Percentiles rank a stretch among this genome's conserved stretches.
Conservation (phyloP, 192 early-diverging fungal genomes). For the Dissophora globulifera region DNA sequence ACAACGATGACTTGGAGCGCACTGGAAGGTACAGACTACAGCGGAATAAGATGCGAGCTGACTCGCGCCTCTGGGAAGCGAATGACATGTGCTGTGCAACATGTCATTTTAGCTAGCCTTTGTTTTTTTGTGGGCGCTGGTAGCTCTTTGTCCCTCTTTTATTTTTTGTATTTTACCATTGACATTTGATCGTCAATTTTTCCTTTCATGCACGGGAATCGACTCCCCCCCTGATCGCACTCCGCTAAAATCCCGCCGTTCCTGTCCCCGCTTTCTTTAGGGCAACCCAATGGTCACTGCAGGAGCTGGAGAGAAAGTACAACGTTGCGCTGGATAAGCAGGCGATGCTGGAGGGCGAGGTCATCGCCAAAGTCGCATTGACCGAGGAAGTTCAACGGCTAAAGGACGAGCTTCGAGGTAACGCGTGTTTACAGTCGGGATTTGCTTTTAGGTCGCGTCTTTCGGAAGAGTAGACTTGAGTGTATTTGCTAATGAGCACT, state of each 20-base stretch:
- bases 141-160: not conserved
- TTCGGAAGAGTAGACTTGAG: too few species aligned
- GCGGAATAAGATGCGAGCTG: too few species aligned
- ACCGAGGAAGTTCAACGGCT: conserved; percentile 80
- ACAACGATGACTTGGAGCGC: conserved; percentile 84
- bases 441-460: too few species aligned
- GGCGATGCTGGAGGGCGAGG: conserved; percentile 72
- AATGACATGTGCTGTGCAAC: conserved; percentile 25
- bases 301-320: conserved; percentile 76
- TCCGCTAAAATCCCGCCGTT: not conserved
- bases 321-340: conserved; percentile 77
- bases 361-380: conserved; percentile 72
- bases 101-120: conserved; percentile 11
- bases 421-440: not conserved
- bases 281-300: conserved; percentile 73
- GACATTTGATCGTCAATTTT: conserved; percentile 15
- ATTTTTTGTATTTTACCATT: conserved; percentile 14
- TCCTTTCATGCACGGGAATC: not conserved
- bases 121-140: too few species aligned
- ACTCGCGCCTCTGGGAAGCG: not conserved
- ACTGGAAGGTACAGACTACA: conserved; percentile 60
- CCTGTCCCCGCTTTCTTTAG: conserved; percentile 35
- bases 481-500: too few species aligned
- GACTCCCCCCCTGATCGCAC: not conserved
- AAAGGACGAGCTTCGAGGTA: conserved; percentile 79